phyloP scores from a whole-genome alignment of 2,329 filamentous ascomycete genomes.

The Zymoseptoria passerinii region DNA sequence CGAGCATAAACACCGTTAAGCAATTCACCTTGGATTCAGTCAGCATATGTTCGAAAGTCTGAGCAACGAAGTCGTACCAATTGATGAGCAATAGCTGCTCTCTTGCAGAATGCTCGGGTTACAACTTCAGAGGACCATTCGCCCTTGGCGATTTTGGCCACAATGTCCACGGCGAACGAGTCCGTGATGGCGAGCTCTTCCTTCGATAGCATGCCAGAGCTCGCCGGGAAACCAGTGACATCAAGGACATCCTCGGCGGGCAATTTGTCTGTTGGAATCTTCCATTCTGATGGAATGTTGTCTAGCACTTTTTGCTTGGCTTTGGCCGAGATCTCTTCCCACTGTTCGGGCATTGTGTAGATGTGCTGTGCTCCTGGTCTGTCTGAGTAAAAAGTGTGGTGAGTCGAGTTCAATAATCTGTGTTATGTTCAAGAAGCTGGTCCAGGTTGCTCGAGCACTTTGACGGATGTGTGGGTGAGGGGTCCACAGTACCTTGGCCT shows the following conservation, averaged over 20 bases:
- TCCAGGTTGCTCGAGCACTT: background rate
- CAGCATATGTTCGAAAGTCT: background rate
- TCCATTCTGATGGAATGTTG: conserved; percentile 52
- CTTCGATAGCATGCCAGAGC: conserved; percentile 52
- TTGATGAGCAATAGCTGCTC: conserved; percentile 48
- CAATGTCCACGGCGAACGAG: conserved; percentile 33
- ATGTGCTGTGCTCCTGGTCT: background rate
- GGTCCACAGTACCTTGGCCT: background rate
- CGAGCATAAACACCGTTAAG: conserved; percentile 50
- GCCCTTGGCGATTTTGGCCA: conserved; percentile 33
- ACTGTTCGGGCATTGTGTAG: conserved; percentile 21
- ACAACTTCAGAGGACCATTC: conserved; percentile 47
- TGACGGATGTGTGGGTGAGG: background rate
- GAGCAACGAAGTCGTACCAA: conserved; percentile 30
- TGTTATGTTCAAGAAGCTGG: background rate
- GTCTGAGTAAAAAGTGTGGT: background rate
- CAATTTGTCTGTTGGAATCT: conserved; percentile 45
- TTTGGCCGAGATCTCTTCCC: conserved; percentile 38
- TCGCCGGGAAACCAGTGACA: conserved; percentile 47
- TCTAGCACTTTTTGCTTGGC: conserved; percentile 38
- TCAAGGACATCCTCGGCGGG: conserved; percentile 48
- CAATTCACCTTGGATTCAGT: conserved; percentile 45
- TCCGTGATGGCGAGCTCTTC: conserved; percentile 45
- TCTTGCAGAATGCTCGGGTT: conserved; percentile 47
- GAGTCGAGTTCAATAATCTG: background rate